These are phyloP conservation scores for Aspergillus ibericus DNA, from an alignment of 2,329 filamentous ascomycete genomes.

Conservation along the genomic window DNA sequence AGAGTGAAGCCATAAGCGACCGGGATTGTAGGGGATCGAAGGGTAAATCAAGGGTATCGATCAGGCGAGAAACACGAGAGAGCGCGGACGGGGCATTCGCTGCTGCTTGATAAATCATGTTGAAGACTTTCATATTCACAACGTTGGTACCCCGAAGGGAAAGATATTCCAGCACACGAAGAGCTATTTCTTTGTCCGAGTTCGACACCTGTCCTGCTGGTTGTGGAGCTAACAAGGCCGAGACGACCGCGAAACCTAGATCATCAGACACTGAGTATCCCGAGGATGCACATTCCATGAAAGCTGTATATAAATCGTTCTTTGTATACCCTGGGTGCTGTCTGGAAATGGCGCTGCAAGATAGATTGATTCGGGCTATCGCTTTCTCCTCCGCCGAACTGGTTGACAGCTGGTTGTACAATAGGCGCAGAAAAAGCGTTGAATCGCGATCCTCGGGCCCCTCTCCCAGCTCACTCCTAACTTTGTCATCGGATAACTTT, in stretches of 20 bases:
- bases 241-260: constrained; percentile 38
- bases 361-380: constrained; percentile 36
- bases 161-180: constrained; percentile 45
- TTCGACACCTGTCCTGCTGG: constrained; percentile 20
- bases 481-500: constrained; percentile 31
- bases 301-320: constrained; percentile 30
- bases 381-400: constrained; percentile 32
- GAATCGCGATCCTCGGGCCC: constrained; percentile 39
- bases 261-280: constrained; percentile 37
- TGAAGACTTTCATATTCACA: constrained; percentile 51
- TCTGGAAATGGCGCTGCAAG: constrained; percentile 38
- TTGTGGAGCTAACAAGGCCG: constrained; percentile 35
- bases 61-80: constrained; percentile 29
- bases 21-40: constrained; percentile 32
- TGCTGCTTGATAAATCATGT: constrained; percentile 39
- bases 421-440: constrained; percentile 45
- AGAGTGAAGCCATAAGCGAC: constrained; percentile 33
- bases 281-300: constrained; percentile 36
- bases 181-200: constrained; percentile 36
- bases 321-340: constrained; percentile 43
- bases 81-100: constrained; percentile 43
- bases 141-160: constrained; percentile 43
- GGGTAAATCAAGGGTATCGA: constrained; percentile 28
- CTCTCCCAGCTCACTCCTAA: constrained; percentile 37
- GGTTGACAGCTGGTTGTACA: constrained; percentile 35